These are phyloP conservation scores for Cryptococcus sp. DNA, from an alignment of 1,284 basidiomycete species.

Conservation along the genomic window DNA sequence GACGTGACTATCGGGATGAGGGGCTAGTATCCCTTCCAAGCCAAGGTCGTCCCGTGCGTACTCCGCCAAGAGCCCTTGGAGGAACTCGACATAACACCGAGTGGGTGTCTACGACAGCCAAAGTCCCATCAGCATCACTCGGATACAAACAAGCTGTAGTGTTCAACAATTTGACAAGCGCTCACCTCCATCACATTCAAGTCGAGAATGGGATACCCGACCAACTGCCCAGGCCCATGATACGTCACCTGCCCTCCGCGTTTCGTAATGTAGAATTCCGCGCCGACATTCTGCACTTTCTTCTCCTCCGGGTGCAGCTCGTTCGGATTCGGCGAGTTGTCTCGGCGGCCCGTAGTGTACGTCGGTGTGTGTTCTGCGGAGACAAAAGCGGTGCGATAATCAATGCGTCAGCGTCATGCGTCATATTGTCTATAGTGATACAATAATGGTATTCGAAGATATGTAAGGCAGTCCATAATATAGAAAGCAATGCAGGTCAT, in stretches of 20 bases:
- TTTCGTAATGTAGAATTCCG: slow-evolving; percentile 79
- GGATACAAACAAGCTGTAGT: too few relatives aligned
- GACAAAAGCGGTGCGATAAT: too few relatives aligned
- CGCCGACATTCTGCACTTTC: slow-evolving; percentile 72
- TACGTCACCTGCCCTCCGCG: slow-evolving; percentile 87
- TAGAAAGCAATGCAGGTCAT: not conserved
- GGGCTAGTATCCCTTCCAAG: slow-evolving; percentile 41
- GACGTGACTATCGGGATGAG: slow-evolving; percentile 54
- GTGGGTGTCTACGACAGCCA: slow-evolving; percentile 53
- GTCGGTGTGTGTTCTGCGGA: slow-evolving; percentile 83
- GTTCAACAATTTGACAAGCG: too few relatives aligned
- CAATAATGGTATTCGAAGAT: too few relatives aligned
- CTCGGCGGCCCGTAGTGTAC: slow-evolving; percentile 88
- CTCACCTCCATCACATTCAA: slow-evolving; percentile 61
- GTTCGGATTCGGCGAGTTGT: slow-evolving; percentile 58
- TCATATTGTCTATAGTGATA: too few relatives aligned
- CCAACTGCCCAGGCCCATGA: slow-evolving; percentile 95
- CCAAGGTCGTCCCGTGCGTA: slow-evolving; percentile 38
- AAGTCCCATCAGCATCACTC: too few relatives aligned
- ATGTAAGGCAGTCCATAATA: not conserved
- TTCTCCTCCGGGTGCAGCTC: slow-evolving; percentile 65
- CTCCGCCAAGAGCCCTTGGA: slow-evolving; percentile 51
- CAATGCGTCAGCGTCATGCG: too few relatives aligned
- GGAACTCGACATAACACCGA: slow-evolving; percentile 56
- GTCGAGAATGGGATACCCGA: slow-evolving; percentile 93